A percentile compares a stretch with the other conserved stretches of the same genome.
Conservation (phyloP, 805 yeast species). For the Kodamaea sagamina region DNA sequence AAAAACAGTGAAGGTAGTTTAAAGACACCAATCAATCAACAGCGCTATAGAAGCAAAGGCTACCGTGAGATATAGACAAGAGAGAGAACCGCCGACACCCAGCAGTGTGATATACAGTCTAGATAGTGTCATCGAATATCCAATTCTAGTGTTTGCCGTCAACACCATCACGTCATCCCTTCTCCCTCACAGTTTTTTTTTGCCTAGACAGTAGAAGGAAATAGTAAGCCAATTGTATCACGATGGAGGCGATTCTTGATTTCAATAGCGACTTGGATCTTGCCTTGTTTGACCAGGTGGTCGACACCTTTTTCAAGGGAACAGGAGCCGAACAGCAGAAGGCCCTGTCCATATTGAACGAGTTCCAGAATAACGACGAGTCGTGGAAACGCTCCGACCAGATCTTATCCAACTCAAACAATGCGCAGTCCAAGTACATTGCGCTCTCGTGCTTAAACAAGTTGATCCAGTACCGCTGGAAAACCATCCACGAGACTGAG, state of each 20-base stretch:
- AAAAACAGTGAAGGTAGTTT: slow-evolving; percentile 4
- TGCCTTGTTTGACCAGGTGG: slow-evolving; percentile 75
- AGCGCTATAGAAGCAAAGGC: background rate
- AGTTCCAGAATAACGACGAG: slow-evolving; percentile 91
- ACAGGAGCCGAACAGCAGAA: slow-evolving; percentile 66
- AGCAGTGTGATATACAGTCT: background rate
- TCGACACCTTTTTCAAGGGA: slow-evolving; percentile 79
- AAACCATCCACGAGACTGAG: slow-evolving; percentile 83
- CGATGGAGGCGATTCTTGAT: slow-evolving; percentile 87
- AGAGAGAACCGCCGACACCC: background rate
- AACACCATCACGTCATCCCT: slow-evolving; percentile 6
- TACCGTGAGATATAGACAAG: background rate
- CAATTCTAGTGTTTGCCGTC: slow-evolving; percentile 5
- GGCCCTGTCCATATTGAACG: slow-evolving; percentile 71
- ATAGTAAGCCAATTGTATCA: background rate
- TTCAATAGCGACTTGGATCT: slow-evolving; percentile 84
- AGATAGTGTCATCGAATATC: background rate
- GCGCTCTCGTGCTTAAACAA: slow-evolving; percentile 89
- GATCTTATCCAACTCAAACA: slow-evolving; percentile 73
- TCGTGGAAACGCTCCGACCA: slow-evolving; percentile 95
- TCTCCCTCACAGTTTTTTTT: slow-evolving; percentile 1
- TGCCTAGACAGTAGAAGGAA: background rate
- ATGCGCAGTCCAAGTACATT: slow-evolving; percentile 88
- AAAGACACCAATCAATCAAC: slow-evolving; percentile 6
- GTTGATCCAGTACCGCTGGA: slow-evolving; percentile 91